Conservation (phyloP, 306 rosid genomes). For the Medicago lupulina region DNA sequence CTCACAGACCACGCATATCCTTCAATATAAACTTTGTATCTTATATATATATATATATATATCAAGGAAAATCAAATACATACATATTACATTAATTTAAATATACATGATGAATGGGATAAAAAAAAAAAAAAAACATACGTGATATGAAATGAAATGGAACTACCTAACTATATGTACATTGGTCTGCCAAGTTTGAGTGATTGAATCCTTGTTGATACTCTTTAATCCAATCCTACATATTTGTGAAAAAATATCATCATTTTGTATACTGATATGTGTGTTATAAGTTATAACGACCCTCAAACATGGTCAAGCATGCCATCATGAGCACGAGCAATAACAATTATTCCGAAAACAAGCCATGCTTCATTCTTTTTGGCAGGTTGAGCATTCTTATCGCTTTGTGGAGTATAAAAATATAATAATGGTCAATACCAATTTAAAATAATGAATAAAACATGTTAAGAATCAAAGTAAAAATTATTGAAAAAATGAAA, state of each 20-base stretch:
- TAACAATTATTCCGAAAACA: not conserved
- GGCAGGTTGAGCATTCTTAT: too few species aligned
- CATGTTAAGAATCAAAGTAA: too few species aligned
- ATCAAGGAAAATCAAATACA: not conserved
- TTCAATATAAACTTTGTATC: conserved; percentile 78
- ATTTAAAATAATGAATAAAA: too few species aligned
- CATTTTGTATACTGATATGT: not conserved
- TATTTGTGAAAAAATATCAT: not conserved
- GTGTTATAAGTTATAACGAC: not conserved
- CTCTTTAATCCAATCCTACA: conserved; percentile 72
- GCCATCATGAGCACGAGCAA: not conserved
- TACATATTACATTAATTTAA: not conserved
- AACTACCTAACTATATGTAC: conserved; percentile 57
- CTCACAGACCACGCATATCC: conserved; percentile 88
- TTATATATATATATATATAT: too few species aligned
- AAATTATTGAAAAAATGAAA: too few species aligned
- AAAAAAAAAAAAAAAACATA: not conserved
- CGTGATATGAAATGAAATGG: not conserved
- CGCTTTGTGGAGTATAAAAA: too few species aligned
- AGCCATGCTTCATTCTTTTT: too few species aligned
- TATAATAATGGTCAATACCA: too few species aligned
- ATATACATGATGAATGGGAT: not conserved
- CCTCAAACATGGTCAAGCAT: not conserved
- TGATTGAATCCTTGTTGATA: conserved; percentile 63
- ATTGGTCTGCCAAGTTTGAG: conserved; percentile 70